phyloP scores from a whole-genome alignment of 1,139 yeast genomes.

The Magnusiomyces clavatus region DNA sequence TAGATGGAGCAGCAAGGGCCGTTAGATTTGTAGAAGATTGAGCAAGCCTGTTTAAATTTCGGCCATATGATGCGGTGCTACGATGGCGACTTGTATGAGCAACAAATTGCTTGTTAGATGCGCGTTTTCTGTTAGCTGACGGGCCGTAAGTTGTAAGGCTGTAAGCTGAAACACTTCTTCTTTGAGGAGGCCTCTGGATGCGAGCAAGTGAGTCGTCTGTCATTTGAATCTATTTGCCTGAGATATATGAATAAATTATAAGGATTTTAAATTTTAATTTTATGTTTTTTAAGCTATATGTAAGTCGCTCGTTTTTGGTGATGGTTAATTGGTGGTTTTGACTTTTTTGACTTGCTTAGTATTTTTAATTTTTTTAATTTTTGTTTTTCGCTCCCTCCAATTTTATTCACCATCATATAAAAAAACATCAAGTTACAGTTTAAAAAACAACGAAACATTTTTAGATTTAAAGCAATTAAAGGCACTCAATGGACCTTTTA shows the following conservation, averaged over 20 bases:
- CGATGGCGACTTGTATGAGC: constrained; percentile 1
- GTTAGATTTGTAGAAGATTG: not conserved
- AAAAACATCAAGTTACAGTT: not conserved
- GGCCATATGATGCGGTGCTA: not conserved
- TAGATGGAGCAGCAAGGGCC: not conserved
- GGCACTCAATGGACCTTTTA: constrained; percentile 42
- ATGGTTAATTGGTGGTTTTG: too few species aligned
- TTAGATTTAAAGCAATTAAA: not conserved
- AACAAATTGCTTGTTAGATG: not conserved
- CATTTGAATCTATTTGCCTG: not conserved
- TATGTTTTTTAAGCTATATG: not conserved
- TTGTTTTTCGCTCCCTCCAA: not conserved
- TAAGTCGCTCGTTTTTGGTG: too few species aligned
- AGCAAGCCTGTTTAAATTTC: not conserved
- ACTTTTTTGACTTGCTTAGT: not conserved
- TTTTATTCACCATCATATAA: not conserved
- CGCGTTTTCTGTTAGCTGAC: not conserved
- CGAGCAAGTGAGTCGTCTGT: not conserved
- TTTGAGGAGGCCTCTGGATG: not conserved
- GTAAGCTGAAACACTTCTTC: not conserved
- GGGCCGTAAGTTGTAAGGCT: not conserved
- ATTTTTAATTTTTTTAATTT: not conserved
- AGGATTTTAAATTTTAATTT: not conserved
- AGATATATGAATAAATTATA: not conserved
- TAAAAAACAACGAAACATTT: not conserved